phyloP scores from a whole-genome alignment of 805 yeast genomes.

The Hanseniaspora taiwanica region DNA sequence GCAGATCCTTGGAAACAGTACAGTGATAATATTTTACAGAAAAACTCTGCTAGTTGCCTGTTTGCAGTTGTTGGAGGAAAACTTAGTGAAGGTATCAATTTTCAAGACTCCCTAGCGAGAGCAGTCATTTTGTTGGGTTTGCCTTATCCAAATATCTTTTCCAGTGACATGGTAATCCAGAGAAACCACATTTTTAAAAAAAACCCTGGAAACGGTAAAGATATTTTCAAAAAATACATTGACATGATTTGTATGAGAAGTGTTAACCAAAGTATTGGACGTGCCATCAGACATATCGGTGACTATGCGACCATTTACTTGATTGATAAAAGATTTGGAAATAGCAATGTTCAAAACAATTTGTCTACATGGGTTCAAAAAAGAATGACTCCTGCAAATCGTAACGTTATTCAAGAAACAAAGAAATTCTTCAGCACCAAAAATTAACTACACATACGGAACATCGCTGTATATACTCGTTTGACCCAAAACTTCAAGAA shows the following conservation, averaged over 20 bases:
- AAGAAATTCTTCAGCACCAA: conserved; percentile 10
- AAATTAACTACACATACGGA: conserved; percentile 2
- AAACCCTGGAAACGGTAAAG: conserved; percentile 25
- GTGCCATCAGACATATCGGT: conserved; percentile 72
- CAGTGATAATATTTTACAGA: conserved; percentile 25
- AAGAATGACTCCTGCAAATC: conserved; percentile 19
- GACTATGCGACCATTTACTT: conserved; percentile 72
- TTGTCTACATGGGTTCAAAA: conserved; percentile 63
- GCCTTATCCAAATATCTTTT: conserved; percentile 75
- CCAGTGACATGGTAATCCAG: conserved; percentile 71
- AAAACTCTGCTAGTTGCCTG: conserved; percentile 45
- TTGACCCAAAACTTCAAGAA: conserved; percentile 14
- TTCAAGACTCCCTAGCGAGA: conserved; percentile 76
- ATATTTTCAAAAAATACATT: conserved; percentile 49
- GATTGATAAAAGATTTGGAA: conserved; percentile 49
- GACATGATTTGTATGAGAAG: conserved; percentile 85
- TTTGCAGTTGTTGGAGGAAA: conserved; percentile 88
- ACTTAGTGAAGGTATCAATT: conserved; percentile 87
- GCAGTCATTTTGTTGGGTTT: conserved; percentile 78
- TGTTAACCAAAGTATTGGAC: conserved; percentile 83
- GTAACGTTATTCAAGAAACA: conserved; percentile 14
- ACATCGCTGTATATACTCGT: conserved; percentile 18
- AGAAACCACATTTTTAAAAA: conserved; percentile 46
- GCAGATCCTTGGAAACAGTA: conserved; percentile 39
- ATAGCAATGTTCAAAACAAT: conserved; percentile 36